These are phyloP conservation scores for Leucoagaricus sp. DNA, from an alignment of 1,284 basidiomycete genomes.

Conservation along the genomic window DNA sequence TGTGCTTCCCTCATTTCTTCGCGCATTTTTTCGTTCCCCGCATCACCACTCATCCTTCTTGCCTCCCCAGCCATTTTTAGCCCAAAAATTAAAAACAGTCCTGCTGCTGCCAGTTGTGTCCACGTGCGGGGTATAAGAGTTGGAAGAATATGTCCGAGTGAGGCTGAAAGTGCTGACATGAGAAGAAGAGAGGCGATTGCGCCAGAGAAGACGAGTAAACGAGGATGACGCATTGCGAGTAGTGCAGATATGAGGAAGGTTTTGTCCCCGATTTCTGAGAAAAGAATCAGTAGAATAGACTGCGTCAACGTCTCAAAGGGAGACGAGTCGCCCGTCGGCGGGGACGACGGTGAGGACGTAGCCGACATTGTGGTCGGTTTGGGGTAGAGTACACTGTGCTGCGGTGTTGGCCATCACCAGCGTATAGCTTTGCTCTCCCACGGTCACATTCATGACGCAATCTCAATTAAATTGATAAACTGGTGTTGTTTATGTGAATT, in stretches of 20 bases:
- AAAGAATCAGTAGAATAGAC: constrained; percentile 86
- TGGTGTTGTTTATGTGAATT: too few species aligned
- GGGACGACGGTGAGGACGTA: constrained; percentile 4
- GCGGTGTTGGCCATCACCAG: not conserved
- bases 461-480: not conserved
- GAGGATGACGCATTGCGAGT: constrained; percentile 92
- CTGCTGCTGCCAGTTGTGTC: constrained; percentile 79
- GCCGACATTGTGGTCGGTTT: constrained; percentile 12
- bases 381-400: not conserved
- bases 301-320: constrained; percentile 58
- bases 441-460: constrained; percentile 2
- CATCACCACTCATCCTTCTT: constrained; percentile 60
- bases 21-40: constrained; percentile 76
- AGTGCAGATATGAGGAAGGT: constrained; percentile 98
- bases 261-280: constrained; percentile 96
- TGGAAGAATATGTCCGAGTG: constrained; percentile 84
- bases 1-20: constrained; percentile 94
- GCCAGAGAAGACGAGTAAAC: constrained; percentile 85
- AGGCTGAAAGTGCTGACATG: constrained; percentile 92
- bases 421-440: constrained; percentile 4
- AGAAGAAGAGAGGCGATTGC: constrained; percentile 87
- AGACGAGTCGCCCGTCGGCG: constrained; percentile 6
- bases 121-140: constrained; percentile 78
- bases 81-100: constrained; percentile 88
- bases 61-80: constrained; percentile 85